These are phyloP conservation scores for Saitozyma sp. DNA, from an alignment of 768 basidiomycete genomes.

Conservation along the genomic window DNA sequence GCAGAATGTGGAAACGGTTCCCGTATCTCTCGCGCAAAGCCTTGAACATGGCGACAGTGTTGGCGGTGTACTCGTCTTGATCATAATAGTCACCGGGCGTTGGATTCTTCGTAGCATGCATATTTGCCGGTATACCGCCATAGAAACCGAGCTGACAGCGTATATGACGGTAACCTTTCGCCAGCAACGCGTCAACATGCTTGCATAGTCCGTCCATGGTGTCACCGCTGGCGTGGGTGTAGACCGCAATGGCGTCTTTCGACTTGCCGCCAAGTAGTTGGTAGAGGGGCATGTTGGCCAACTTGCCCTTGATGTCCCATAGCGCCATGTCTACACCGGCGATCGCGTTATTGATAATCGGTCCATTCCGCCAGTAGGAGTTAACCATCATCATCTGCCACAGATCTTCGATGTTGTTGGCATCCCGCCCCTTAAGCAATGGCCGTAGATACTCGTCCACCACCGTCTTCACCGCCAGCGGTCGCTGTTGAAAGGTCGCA, in stretches of 20 bases:
- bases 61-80: slow-evolving; percentile 1
- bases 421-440: slow-evolving; percentile 1
- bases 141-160: slow-evolving; percentile 3
- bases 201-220: background rate
- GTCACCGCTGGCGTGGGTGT: slow-evolving; percentile 1
- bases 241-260: slow-evolving; percentile 2
- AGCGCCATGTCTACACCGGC: slow-evolving; percentile 4
- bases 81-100: background rate
- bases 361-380: slow-evolving; percentile 5
- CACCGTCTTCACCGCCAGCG: slow-evolving; percentile 3
- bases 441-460: no score
- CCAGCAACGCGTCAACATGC: background rate
- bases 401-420: slow-evolving; percentile 2
- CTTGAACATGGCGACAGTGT: slow-evolving; percentile 1
- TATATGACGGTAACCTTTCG: background rate
- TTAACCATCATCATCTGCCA: slow-evolving; percentile 3
- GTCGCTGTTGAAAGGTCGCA: slow-evolving; percentile 1
- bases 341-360: background rate
- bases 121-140: background rate
- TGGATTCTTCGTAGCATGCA: slow-evolving; percentile 4
- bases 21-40: slow-evolving; percentile 4
- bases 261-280: slow-evolving; percentile 1
- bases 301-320: slow-evolving; percentile 6
- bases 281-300: slow-evolving; percentile 1
- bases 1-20: background rate